phyloP scores from a whole-genome alignment of 192 early-diverging fungal species.

The Linnemannia schmuckeri region DNA sequence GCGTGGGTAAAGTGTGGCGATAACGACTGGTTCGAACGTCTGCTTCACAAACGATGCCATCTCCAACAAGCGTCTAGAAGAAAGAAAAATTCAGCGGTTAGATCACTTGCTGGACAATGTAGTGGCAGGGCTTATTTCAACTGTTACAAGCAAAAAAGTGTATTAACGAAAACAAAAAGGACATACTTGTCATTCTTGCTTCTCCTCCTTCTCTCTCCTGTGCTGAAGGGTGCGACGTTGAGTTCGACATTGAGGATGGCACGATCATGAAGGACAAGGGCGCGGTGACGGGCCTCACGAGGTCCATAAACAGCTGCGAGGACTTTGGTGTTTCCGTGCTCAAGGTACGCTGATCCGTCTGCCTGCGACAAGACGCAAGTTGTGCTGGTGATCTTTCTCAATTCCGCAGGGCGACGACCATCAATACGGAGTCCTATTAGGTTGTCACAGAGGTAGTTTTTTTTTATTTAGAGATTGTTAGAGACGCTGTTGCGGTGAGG shows the following conservation, averaged over 20 bases:
- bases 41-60: conserved; percentile 86
- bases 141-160: no score
- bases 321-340: conserved; percentile 96
- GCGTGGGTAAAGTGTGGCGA: conserved; percentile 79
- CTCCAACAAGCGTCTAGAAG: conserved; percentile 83
- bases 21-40: conserved; percentile 92
- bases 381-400: conserved; percentile 85
- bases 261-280: conserved; percentile 73
- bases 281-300: conserved; percentile 78
- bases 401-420: conserved; percentile 90
- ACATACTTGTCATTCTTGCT: conserved; percentile 87
- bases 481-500: not conserved
- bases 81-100: not conserved
- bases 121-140: not conserved
- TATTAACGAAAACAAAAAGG: conserved; percentile 5
- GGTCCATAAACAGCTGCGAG: conserved; percentile 95
- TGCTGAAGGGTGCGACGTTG: conserved; percentile 92
- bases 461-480: not conserved
- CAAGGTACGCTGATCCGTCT: conserved; percentile 95
- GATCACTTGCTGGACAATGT: not conserved
- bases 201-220: conserved; percentile 86
- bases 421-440: conserved; percentile 89
- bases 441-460: not conserved
- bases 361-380: conserved; percentile 85
- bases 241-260: conserved; percentile 92